These are phyloP conservation scores for Meyerozyma guilliermondii DNA, from an alignment of 1,139 yeast species.

Conservation along the genomic window DNA sequence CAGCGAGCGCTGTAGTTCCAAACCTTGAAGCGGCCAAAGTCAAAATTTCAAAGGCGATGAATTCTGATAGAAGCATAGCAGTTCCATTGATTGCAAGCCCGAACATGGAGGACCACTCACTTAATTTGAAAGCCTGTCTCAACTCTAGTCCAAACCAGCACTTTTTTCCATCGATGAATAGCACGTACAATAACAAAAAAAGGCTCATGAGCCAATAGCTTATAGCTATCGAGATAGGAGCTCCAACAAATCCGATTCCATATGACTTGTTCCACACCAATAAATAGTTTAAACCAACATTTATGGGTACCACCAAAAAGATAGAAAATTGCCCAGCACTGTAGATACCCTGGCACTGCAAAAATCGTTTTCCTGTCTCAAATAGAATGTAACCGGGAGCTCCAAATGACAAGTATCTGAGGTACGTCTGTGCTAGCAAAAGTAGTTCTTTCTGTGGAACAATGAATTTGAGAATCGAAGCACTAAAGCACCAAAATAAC, in stretches of 20 bases:
- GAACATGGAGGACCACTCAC: slow-evolving; percentile 4
- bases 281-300: slow-evolving; percentile 2
- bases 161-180: slow-evolving; percentile 3
- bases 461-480: slow-evolving; percentile 19
- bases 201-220: slow-evolving; percentile 3
- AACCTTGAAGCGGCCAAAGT: slow-evolving; percentile 5
- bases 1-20: slow-evolving; percentile 5
- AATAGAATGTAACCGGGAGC: slow-evolving; percentile 36
- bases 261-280: slow-evolving; percentile 3
- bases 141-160: slow-evolving; percentile 3
- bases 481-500: slow-evolving; percentile 18
- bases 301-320: slow-evolving; percentile 2
- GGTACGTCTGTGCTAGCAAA: slow-evolving; percentile 25
- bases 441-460: slow-evolving; percentile 30
- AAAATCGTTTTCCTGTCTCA: slow-evolving; percentile 37
- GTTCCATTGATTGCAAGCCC: slow-evolving; percentile 3
- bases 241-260: slow-evolving; percentile 6
- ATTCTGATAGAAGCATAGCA: slow-evolving; percentile 4
- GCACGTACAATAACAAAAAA: slow-evolving; percentile 1
- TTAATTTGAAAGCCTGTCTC: slow-evolving; percentile 3
- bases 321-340: slow-evolving; percentile 22
- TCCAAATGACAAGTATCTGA: slow-evolving; percentile 25
- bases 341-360: slow-evolving; percentile 38
- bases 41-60: slow-evolving; percentile 5
- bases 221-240: slow-evolving; percentile 4